phyloP scores from a whole-genome alignment of 352 stramenopile species.

The Thalassiosira mediterranea region DNA sequence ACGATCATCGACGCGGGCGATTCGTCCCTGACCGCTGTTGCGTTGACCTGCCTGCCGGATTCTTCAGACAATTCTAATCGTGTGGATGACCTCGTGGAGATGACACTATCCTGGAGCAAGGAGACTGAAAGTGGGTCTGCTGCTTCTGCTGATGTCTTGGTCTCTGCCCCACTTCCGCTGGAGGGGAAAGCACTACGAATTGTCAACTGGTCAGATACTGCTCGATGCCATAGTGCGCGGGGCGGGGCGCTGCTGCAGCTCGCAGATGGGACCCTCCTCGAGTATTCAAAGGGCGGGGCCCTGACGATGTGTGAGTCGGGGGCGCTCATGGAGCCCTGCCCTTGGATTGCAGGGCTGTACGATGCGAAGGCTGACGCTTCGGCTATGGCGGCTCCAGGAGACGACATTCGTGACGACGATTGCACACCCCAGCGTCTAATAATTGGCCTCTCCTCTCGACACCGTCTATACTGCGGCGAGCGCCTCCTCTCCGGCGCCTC shows the following conservation, averaged over 20 bases:
- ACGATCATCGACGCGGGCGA: constrained; percentile 45
- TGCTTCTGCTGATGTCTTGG: constrained; percentile 13
- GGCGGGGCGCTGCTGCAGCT: constrained; percentile 70
- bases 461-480: constrained; percentile 77
- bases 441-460: constrained; percentile 69
- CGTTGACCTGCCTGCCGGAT: constrained; percentile 31
- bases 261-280: constrained; percentile 64
- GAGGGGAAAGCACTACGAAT: constrained; percentile 62
- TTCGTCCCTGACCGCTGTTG: constrained; percentile 43
- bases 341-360: constrained; percentile 75
- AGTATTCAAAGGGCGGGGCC: constrained; percentile 57
- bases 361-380: constrained; percentile 37
- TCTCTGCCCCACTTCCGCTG: constrained; percentile 31
- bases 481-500: constrained; percentile 72
- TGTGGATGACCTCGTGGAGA: constrained; percentile 54
- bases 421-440: constrained; percentile 53
- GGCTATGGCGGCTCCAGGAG: constrained; percentile 2
- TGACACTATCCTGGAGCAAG: constrained; percentile 30
- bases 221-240: constrained; percentile 27
- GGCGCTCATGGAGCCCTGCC: constrained; percentile 73
- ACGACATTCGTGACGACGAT: constrained; percentile 7
- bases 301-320: constrained; percentile 56
- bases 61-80: constrained; percentile 36
- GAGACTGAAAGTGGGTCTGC: not conserved
- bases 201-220: constrained; percentile 68